These are phyloP conservation scores for Saccharomyces cerevisiae DNA, from an alignment of 805 yeast species.

Conservation along the genomic window DNA sequence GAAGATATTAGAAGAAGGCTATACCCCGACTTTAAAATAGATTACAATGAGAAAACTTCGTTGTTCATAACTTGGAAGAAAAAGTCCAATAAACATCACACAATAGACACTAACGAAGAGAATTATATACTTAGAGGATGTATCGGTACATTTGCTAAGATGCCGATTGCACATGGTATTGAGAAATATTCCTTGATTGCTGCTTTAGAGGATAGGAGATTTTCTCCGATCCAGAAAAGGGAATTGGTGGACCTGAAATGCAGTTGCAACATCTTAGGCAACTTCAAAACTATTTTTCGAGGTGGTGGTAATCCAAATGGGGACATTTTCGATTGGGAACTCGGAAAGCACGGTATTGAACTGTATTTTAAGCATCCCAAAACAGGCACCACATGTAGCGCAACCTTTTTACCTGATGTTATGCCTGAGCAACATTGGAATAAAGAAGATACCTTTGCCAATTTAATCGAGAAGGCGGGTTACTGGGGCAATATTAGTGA, in stretches of 20 bases:
- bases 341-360: conserved; percentile 78
- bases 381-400: conserved; percentile 39
- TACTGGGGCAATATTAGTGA: conserved; percentile 22
- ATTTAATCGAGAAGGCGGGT: conserved; percentile 72
- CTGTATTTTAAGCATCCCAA: conserved; percentile 39
- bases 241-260: conserved; percentile 49
- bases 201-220: conserved; percentile 74
- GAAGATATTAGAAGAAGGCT: conserved; percentile 10
- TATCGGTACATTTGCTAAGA: conserved; percentile 74
- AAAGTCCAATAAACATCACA: conserved; percentile 11
- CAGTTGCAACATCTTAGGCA: conserved; percentile 32
- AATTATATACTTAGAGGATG: conserved; percentile 62
- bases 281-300: conserved; percentile 27
- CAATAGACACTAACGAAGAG: conserved; percentile 1
- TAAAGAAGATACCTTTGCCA: conserved; percentile 51
- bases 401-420: conserved; percentile 88
- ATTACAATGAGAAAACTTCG: conserved; percentile 37
- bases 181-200: conserved; percentile 53
- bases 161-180: conserved; percentile 50
- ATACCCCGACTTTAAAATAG: conserved; percentile 9
- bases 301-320: conserved; percentile 24
- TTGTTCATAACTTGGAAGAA: conserved; percentile 86
- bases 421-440: conserved; percentile 84
- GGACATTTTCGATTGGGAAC: conserved; percentile 61
- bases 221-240: conserved; percentile 46